Base-by-base conservation (phyloP, 2,329 filamentous ascomycete species). In the Penicillium nordicum region DNA sequence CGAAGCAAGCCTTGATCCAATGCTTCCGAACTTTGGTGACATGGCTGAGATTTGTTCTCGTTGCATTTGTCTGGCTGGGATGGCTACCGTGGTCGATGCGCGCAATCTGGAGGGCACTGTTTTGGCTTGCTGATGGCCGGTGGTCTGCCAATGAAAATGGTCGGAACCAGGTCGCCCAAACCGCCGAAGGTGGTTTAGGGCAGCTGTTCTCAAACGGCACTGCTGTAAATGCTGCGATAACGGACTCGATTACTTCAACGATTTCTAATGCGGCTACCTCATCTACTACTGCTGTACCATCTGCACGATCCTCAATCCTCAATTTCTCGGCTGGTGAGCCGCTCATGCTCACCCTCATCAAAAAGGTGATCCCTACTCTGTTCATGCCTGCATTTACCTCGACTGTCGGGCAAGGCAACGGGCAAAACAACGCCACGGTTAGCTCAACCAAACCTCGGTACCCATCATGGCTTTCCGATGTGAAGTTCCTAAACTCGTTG, bases 71-170 rank as follows among this genome's bases (percentile, higher is more conserved):
- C 23, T 99, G 95, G 94, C 80, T 97, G 23, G 85, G 88, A 48
- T 87, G 89, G 79, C 81, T 99, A 45, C 94, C 94, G 1, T 97
- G 90, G 77, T 85, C 89, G 45, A 96, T 97, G 83, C 85, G 95
- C 66, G 88, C 89, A 37, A 86, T 95, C 45, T 99, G 94, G 95
- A 86, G 93, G 38, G 88, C 91, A 58, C 82, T 97, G 63, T 97
- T 99, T 76, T 99, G 92, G 92, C 79, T 96, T 59, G 92, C 89
- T 58, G 92, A 97, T 72, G 81, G 90, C 77, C 81, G 90, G 32
- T 87, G 84, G 83, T 72, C 77, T 10, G 69, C 68, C 27, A 63
- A 59, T 40, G 69, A 71, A 40, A 58, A 34, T n/a, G 45, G 58
- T 42, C 68, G 65, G 27, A 58, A 61, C 37, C 55, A 63, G 27